Evolutionary conservation across 805 yeast species (phyloP).

Genomic region (Cyberlindnera mrakii): DNA sequence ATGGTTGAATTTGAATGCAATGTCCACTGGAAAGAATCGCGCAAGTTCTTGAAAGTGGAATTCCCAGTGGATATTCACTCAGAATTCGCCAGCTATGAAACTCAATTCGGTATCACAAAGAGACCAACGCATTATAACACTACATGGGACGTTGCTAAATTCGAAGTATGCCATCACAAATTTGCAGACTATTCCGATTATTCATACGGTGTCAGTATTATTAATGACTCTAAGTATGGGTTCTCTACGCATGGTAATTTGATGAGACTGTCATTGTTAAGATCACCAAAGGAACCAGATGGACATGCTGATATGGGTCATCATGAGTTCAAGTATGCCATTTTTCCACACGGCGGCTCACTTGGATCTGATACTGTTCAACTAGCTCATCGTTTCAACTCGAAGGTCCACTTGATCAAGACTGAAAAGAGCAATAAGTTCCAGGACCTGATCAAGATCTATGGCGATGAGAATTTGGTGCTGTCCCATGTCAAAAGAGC

Average conservation of each 20-base stretch:
- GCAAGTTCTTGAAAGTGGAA: slow-evolving; percentile 88
- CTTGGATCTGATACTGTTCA: slow-evolving; percentile 60
- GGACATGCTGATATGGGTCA: slow-evolving; percentile 89
- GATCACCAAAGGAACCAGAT: slow-evolving; percentile 95
- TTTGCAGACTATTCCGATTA: slow-evolving; percentile 88
- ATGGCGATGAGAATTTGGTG: slow-evolving; percentile 53
- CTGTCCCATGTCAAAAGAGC: slow-evolving; percentile 79
- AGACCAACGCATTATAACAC: slow-evolving; percentile 96
- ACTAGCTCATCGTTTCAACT: slow-evolving; percentile 77
- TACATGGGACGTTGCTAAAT: slow-evolving; percentile 93
- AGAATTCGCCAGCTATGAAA: slow-evolving; percentile 82
- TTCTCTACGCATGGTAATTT: slow-evolving; percentile 89
- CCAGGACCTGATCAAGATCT: slow-evolving; percentile 27
- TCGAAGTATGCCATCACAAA: slow-evolving; percentile 92
- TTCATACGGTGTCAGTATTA: slow-evolving; percentile 77
- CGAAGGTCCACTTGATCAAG: slow-evolving; percentile 25
- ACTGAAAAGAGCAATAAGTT: slow-evolving; percentile 11
- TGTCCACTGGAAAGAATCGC: slow-evolving; percentile 84
- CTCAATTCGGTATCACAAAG: slow-evolving; percentile 86
- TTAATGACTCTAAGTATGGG: slow-evolving; percentile 87
- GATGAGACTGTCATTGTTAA: slow-evolving; percentile 77
- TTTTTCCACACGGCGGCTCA: slow-evolving; percentile 75
- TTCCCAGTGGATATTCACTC: slow-evolving; percentile 81
- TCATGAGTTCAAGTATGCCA: slow-evolving; percentile 77
- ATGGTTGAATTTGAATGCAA: slow-evolving; percentile 46